Evolutionary conservation across 2,329 filamentous ascomycete genomes (phyloP), one percentile per base, ranked within the genome.

Genomic region (Fusarium nanum): DNA sequence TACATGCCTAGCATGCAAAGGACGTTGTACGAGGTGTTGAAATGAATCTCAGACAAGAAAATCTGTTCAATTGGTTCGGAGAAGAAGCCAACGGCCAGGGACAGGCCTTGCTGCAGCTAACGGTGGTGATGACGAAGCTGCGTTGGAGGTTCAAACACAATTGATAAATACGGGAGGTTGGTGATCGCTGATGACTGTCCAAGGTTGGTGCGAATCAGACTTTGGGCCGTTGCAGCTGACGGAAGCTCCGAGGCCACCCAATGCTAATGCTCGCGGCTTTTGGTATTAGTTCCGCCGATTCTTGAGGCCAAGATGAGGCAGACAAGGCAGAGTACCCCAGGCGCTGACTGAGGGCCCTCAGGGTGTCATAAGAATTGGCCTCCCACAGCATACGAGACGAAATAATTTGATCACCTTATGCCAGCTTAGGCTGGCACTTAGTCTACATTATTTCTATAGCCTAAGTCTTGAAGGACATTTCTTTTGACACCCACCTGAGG

Each of bases 301-400:
- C n/a, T 41, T 62, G 54, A 67, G 61, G 69, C 71, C 72, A 72
- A 64, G 56, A 61, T 44, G 45, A 67, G 47, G 50, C 40, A 70
- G 56, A 61, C 46, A 42, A 67, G 46, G 55, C 32, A 67, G 56
- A 52, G 61, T 52, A 63, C 53, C 56, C 55, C 64, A 70, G 68
- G 49, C 45, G 45, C 41, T 54, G 49, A 50, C 66, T 60, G 53
- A 40, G 52, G 27, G 55, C 53, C 22, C 22, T 23, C 22, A 23
- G 22, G 22, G 22, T 23, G 22, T 23, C 22, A 23, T 23, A 23
- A 23, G 22, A 23, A 23, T 23, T 23, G 22, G 22, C 22, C 22
- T 23, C 22, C 22, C 4, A 23, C 22, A 23, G 22, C 22, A 23
- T 23, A 23, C 22, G 22, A 23, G 22, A 23, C 22, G 22, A 23